phyloP scores from a whole-genome alignment of 202 grass and related monocot species.

The Setaria italica region DNA sequence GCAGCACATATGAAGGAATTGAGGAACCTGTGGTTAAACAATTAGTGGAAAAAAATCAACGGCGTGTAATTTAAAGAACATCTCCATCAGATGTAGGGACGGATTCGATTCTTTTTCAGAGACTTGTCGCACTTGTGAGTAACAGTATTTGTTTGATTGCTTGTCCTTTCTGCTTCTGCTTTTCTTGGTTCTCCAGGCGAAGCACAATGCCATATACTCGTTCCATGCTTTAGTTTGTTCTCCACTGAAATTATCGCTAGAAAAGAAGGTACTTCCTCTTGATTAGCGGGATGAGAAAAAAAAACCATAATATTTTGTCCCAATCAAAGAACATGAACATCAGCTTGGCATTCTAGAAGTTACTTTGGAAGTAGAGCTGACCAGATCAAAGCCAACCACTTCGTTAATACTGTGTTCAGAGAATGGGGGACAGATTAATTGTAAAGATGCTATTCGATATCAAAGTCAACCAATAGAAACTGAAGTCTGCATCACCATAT shows the following conservation, averaged over 20 bases:
- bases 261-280: constrained; percentile 35
- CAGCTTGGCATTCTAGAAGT: constrained; percentile 29
- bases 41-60: neutral
- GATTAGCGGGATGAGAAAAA: constrained; percentile 6
- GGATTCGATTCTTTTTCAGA: constrained; percentile 46
- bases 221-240: constrained; percentile 53
- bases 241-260: constrained; percentile 47
- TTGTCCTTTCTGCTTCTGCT: constrained; percentile 46
- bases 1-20: constrained; percentile 35
- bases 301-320: constrained; percentile 33
- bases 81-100: constrained; percentile 35
- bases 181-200: constrained; percentile 45
- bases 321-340: constrained; percentile 21
- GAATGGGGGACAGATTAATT: constrained; percentile 31
- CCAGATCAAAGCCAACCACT: constrained; percentile 22
- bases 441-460: constrained; percentile 19
- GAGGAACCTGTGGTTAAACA: constrained; percentile 34
- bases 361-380: constrained; percentile 26
- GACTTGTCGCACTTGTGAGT: constrained; percentile 36
- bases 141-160: constrained; percentile 49
- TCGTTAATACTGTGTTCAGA: constrained; percentile 23
- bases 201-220: constrained; percentile 38
- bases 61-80: constrained; percentile 34
- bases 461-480: constrained; percentile 39
- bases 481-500: neutral